These are phyloP conservation scores for Aulographum hederae DNA, from an alignment of 2,329 filamentous ascomycete genomes.

Conservation along the genomic window DNA sequence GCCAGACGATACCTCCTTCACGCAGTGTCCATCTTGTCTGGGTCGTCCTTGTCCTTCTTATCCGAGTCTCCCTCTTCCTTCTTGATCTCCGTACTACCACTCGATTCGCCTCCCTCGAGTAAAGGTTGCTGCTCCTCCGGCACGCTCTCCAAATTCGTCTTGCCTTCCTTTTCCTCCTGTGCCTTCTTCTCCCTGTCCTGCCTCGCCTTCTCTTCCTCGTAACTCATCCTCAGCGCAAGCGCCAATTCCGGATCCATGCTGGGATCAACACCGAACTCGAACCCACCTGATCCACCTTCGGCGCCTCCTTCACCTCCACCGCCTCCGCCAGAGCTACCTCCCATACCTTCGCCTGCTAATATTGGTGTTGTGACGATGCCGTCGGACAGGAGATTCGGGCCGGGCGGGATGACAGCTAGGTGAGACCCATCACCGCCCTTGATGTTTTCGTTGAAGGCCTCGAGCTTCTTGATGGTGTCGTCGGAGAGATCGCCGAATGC, in stretches of 20 bases:
- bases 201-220: slow-evolving; percentile 92
- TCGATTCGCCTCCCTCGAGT: slow-evolving; percentile 45
- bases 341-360: slow-evolving; percentile 60
- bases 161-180: slow-evolving; percentile 51
- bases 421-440: slow-evolving; percentile 84
- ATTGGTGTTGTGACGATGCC: slow-evolving; percentile 81
- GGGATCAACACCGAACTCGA: slow-evolving; percentile 82
- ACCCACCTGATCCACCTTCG: slow-evolving; percentile 27
- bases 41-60: slow-evolving; percentile 16
- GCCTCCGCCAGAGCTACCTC: slow-evolving; percentile 35
- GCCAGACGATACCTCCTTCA: slow-evolving; percentile 18
- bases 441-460: slow-evolving; percentile 83
- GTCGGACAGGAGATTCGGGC: slow-evolving; percentile 81
- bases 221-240: slow-evolving; percentile 86
- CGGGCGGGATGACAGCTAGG: slow-evolving; percentile 77
- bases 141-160: slow-evolving; percentile 63
- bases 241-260: slow-evolving; percentile 85
- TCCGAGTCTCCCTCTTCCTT: slow-evolving; percentile 33
- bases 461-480: slow-evolving; percentile 74
- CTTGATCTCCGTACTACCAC: slow-evolving; percentile 27
- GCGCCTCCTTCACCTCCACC: slow-evolving; percentile 22
- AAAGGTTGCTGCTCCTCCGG: slow-evolving; percentile 49
- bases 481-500: slow-evolving; percentile 88
- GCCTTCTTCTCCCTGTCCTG: slow-evolving; percentile 71
- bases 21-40: slow-evolving; percentile 84